Evolutionary conservation across 768 basidiomycete species (phyloP).

Genomic region (Tulasnella sp.): DNA sequence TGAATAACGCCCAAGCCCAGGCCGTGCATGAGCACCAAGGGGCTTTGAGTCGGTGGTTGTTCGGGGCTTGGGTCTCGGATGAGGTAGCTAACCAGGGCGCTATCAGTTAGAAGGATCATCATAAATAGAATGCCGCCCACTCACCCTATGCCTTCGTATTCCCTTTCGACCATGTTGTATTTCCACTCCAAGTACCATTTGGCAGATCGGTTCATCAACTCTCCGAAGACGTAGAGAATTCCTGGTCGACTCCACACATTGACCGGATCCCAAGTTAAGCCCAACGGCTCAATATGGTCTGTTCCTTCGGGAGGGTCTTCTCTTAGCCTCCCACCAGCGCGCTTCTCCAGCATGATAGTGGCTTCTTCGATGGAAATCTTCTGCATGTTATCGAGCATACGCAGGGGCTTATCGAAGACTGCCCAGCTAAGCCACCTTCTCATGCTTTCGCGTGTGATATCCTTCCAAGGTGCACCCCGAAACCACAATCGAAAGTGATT

Average conservation of each 20-base stretch:
- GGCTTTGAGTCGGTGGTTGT: constrained; percentile 53
- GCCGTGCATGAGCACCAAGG: constrained; percentile 83
- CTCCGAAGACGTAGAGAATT: constrained; percentile 47
- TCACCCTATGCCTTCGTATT: constrained; percentile 67
- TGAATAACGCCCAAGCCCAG: constrained; percentile 79
- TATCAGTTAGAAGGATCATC: background rate
- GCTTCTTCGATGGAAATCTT: constrained; percentile 55
- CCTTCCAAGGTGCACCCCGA: constrained; percentile 66
- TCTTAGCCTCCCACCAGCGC: constrained; percentile 58
- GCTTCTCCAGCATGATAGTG: constrained; percentile 62
- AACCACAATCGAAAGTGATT: constrained; percentile 51
- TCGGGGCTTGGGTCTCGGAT: constrained; percentile 66
- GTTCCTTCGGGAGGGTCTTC: constrained; percentile 53
- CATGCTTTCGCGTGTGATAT: constrained; percentile 60
- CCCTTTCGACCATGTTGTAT: constrained; percentile 47
- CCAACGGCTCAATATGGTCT: constrained; percentile 51
- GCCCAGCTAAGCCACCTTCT: constrained; percentile 80
- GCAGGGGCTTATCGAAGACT: constrained; percentile 61
- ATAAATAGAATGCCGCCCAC: constrained; percentile 33
- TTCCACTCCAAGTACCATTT: constrained; percentile 46
- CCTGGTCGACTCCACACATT: constrained; percentile 64
- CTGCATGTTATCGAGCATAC: constrained; percentile 48
- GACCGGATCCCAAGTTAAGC: constrained; percentile 75
- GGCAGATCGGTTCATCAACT: constrained; percentile 48
- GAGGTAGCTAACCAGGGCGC: constrained; percentile 55